phyloP scores from a whole-genome alignment of 257 asterid species.

The Plantago major region DNA sequence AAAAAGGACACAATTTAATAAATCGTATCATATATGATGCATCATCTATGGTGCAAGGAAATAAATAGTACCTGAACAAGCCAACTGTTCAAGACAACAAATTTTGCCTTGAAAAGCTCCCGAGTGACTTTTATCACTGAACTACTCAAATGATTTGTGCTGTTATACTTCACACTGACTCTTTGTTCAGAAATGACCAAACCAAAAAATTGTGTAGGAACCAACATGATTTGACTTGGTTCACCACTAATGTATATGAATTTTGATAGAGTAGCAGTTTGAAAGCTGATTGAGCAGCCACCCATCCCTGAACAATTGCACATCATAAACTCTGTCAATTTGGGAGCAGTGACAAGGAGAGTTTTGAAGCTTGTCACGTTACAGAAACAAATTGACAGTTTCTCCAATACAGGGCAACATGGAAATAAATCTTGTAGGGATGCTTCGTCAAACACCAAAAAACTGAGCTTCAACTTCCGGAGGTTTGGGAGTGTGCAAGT shows the following conservation, averaged over 20 bases:
- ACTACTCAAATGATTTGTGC: slow-evolving; percentile 1
- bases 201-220: background rate
- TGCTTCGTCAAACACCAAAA: background rate
- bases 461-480: slow-evolving; percentile 9
- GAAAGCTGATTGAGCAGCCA: slow-evolving; percentile 3
- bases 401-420: slow-evolving; percentile 12
- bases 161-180: background rate
- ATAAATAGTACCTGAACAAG: slow-evolving; percentile 14
- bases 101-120: slow-evolving; percentile 9
- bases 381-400: slow-evolving; percentile 17
- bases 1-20: background rate
- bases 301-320: slow-evolving; percentile 3
- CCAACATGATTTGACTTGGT: background rate
- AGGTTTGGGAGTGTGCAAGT: slow-evolving; percentile 18
- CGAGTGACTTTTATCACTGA: slow-evolving; percentile 9
- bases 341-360: background rate
- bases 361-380: background rate
- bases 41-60: background rate
- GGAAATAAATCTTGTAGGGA: slow-evolving; percentile 3
- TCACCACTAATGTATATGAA: slow-evolving; percentile 7
- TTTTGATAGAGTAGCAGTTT: slow-evolving; percentile 2
- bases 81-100: background rate
- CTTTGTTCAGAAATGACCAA: slow-evolving; percentile 8
- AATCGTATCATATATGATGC: background rate
- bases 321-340: slow-evolving; percentile 7